Base-by-base conservation (phyloP, 2,329 filamentous ascomycete species). In the Thielaviopsis punctulata region DNA sequence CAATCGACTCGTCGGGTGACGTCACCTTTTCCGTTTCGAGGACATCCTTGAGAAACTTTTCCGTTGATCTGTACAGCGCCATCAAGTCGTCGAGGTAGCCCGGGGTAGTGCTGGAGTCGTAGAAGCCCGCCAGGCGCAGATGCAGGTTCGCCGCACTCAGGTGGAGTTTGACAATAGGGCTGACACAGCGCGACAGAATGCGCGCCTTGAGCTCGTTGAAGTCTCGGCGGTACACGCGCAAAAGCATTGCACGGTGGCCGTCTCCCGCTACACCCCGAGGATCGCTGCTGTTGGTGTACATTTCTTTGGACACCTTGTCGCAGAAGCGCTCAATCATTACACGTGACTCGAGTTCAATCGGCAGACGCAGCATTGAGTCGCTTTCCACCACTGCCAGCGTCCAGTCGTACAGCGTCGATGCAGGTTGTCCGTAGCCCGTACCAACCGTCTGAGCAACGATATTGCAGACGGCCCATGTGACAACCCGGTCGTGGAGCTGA, bases 381-480 rank as follows among this genome's bases (percentile, higher is more conserved):
- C 75, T 73, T 45, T 76, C 73, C 10, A 45, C 30, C 56, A 80
- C 76, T 45, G 74, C 80, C 55, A 84, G 69, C 2, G 80, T 89
- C 76, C 77, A 88, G 65, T 84, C 85, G 65, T 84, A 89, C 47
- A 82, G 71, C 49, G 79, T 86, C 45, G 84, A 85, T 4, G 85
- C 84, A 7, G 86, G 85, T 62, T 89, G 85, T 5, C 85, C 85
- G 60, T 88, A 86, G 19, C 85, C 85, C 3, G 86, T 90, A n/a
- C 84, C 84, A 44, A 89, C 78, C 52, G 79, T 81, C 60, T 90
- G 85, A 21, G 84, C 81, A 30, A 89, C 85, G 57, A 90, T 84
- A 62, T 92, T 92, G 68, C 84, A 87, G 3, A 86, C 82, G 1
- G 85, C 85, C 85, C 85, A 92, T 1, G 85, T 90, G 49, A 79